Evolutionary conservation across 2,329 filamentous ascomycete genomes (phyloP), one percentile per base, ranked within the genome.

Genomic region (Colletotrichum godetiae): DNA sequence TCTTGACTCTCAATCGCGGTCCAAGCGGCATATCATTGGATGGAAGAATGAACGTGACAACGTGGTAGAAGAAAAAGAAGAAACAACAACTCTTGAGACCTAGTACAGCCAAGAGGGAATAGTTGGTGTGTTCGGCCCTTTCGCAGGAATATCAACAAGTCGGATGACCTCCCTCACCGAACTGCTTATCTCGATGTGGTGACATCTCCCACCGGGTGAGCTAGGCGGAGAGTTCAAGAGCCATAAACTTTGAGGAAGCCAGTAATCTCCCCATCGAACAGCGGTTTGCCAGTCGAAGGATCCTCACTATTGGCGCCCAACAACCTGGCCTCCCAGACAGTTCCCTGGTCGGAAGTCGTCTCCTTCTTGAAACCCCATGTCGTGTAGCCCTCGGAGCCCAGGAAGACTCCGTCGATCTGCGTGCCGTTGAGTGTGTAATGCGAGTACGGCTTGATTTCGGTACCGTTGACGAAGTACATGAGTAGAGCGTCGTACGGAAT

Each of bases 401-500:
- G 24, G 46, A 63, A 69, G 52, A 72, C 53, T 3, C 66, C 58
- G 53, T 15, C 42, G 31, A 55, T 65, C 57, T 37, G 62, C 5
- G 22, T 69, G 37, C 37, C 57, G 35, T 61, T 63, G 15, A n/a
- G 27, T 6, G 7, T 33, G 37, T 29, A 72, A 67, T 57, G 59
- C 65, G 65, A 68, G 15, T 64, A 62, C 59, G 58, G 31, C 29
- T 55, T 33, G 31, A 53, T 27, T 5, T 24, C 37, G 27, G 58
- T 53, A 0, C 59, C 52, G 12, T 69, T 64, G 7, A 59, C 59
- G 4, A 59, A 49, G 66, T 72, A 64, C 65, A 68, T 72, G 24
- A 68, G 15, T 3, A 59, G 29, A 31, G 68, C 61, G 12, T 68
- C n/a, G 37, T 72, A 63, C 52, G 63, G 62, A n/a, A 71, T 67